A percentile compares a stretch with the other conserved stretches of the same genome.
phyloP scores from a whole-genome alignment of 192 early-diverging fungal genomes.

The Coemansia sp. region DNA sequence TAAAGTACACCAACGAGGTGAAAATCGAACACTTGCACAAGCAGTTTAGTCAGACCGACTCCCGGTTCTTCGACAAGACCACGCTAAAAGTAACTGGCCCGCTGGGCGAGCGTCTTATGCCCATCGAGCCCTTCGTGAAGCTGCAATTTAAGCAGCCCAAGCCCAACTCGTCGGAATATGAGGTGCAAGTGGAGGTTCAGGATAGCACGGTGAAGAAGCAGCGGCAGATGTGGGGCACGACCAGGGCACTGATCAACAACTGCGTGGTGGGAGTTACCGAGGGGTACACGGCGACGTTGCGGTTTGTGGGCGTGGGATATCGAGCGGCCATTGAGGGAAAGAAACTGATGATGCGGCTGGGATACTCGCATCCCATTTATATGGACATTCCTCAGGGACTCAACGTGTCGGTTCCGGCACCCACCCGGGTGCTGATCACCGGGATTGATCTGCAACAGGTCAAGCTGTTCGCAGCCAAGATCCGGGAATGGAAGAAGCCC shows the following conservation, averaged over 20 bases:
- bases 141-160: conserved; percentile 20
- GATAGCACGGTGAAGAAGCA: conserved; percentile 71
- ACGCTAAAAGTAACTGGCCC: conserved; percentile 77
- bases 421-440: conserved; percentile 79
- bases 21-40: conserved; percentile 62
- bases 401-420: conserved; percentile 68
- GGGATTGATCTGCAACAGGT: conserved; percentile 77
- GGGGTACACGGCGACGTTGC: conserved; percentile 78
- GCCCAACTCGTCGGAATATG: conserved; percentile 28
- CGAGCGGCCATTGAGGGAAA: conserved; percentile 75
- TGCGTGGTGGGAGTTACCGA: conserved; percentile 87
- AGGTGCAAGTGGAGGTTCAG: conserved; percentile 55
- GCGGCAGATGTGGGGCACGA: conserved; percentile 95
- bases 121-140: conserved; percentile 79
- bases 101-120: conserved; percentile 70
- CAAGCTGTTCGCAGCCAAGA: conserved; percentile 88
- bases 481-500: conserved; percentile 85
- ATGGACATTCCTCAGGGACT: conserved; percentile 80
- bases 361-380: conserved; percentile 80
- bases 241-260: conserved; percentile 81
- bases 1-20: conserved; percentile 76
- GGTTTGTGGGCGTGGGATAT: conserved; percentile 93
- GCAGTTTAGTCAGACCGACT: conserved; percentile 59
- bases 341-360: conserved; percentile 74
- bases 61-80: conserved; percentile 63